Conservation (phyloP, 805 yeast species). For the Metschnikowia colocasiae region DNA sequence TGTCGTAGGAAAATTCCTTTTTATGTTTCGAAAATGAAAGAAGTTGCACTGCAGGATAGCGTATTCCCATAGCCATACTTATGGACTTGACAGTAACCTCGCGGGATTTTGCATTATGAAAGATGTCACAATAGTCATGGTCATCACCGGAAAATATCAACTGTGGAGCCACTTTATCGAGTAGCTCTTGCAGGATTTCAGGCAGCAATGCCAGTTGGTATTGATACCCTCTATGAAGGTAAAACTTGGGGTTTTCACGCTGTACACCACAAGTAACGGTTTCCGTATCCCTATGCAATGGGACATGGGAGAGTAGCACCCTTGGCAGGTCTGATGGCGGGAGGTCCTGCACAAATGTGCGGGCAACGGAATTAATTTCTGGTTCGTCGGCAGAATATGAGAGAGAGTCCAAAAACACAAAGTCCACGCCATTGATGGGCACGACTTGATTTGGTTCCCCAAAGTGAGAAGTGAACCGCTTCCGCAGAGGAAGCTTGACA, state of each 20-base stretch:
- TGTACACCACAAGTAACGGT: conserved; percentile 21
- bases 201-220: conserved; percentile 23
- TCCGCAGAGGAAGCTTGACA: conserved; percentile 21
- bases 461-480: conserved; percentile 29
- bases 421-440: conserved; percentile 31
- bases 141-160: conserved; percentile 27
- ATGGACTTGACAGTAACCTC: conserved; percentile 40
- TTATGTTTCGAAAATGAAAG: conserved; percentile 21
- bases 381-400: conserved; percentile 17
- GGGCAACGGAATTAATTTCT: conserved; percentile 13
- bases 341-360: conserved; percentile 14
- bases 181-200: conserved; percentile 16
- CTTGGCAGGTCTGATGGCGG: conserved; percentile 15
- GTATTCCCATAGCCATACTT: conserved; percentile 41
- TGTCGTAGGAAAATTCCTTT: conserved; percentile 24
- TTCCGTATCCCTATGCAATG: conserved; percentile 21
- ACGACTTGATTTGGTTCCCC: conserved; percentile 30
- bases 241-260: conserved; percentile 19
- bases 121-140: conserved; percentile 24
- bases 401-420: conserved; percentile 21
- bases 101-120: conserved; percentile 18
- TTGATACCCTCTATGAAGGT: conserved; percentile 22
- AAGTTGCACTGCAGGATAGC: conserved; percentile 40
- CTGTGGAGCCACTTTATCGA: conserved; percentile 18
- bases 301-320: conserved; percentile 25